A percentile compares a stretch with the other conserved stretches of the same genome.
phyloP scores from a whole-genome alignment of 306 rosid genomes.

The Vachellia collinsii region DNA sequence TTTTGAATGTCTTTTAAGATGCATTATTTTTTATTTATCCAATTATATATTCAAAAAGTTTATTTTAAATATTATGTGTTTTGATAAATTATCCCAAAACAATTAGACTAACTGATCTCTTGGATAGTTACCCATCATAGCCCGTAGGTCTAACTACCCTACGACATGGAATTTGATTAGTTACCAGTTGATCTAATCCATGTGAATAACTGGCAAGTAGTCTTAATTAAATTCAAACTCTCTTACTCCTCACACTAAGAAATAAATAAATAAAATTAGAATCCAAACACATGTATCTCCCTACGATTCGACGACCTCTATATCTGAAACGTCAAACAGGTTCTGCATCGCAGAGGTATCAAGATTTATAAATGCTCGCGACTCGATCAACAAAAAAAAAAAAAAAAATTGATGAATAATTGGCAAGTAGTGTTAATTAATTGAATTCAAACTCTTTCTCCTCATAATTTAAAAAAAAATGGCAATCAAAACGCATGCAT shows the following conservation, averaged over 20 bases:
- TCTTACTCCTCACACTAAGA: not conserved
- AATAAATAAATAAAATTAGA: not conserved
- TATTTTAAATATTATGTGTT: not conserved
- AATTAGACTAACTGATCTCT: not conserved
- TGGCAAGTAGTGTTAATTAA: not conserved
- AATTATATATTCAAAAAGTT: not conserved
- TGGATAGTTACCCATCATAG: not conserved
- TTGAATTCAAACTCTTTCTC: not conserved
- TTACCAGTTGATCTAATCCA: not conserved
- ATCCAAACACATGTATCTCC: not conserved
- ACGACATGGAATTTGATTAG: not conserved
- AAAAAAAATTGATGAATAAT: not conserved
- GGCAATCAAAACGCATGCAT: not conserved
- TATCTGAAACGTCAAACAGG: not conserved
- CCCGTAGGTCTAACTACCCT: not conserved
- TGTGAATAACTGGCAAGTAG: not conserved
- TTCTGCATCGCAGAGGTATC: not conserved
- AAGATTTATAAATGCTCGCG: not conserved
- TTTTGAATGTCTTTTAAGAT: not conserved
- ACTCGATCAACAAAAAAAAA: not conserved
- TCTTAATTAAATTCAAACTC: not conserved
- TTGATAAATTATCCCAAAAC: not conserved
- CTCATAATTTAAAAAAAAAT: not conserved
- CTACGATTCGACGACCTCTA: not conserved
- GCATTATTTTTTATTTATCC: not conserved